Conservation (phyloP, 2,329 filamentous ascomycete species). For the Neurospora crassa region DNA sequence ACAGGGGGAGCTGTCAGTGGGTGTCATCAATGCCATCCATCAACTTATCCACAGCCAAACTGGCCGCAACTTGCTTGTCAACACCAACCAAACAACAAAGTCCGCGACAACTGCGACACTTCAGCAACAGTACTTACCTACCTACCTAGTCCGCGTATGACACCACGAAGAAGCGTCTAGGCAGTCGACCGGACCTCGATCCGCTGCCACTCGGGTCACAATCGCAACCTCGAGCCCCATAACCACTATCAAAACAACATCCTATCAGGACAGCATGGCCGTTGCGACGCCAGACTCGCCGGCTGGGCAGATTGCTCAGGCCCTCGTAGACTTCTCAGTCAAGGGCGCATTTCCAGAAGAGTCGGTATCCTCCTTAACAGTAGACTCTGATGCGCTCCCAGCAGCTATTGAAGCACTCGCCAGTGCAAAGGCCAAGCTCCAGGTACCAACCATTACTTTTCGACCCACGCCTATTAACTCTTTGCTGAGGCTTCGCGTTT, state of each 20-base stretch:
- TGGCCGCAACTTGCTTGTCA: background rate
- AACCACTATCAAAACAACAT: background rate
- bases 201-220: background rate
- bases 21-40: background rate
- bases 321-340: conserved; percentile 53
- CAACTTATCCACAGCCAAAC: background rate
- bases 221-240: background rate
- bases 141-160: background rate
- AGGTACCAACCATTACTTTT: conserved; percentile 25
- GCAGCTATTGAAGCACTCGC: conserved; percentile 31
- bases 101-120: background rate
- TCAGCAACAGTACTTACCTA: background rate
- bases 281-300: conserved; percentile 4
- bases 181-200: background rate
- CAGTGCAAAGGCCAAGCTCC: conserved; percentile 33
- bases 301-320: conserved; percentile 32
- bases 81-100: background rate
- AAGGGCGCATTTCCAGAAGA: conserved; percentile 39
- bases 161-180: background rate
- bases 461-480: background rate
- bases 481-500: conserved; percentile 6
- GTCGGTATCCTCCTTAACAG: conserved; percentile 28
- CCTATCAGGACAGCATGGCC: conserved; percentile 11
- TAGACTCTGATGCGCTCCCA: conserved; percentile 28
- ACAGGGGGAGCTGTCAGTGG: background rate